A percentile compares a stretch with the other conserved stretches of the same genome.
phyloP scores from a whole-genome alignment of 2,329 filamentous ascomycete species.

The Onygenales sp. region DNA sequence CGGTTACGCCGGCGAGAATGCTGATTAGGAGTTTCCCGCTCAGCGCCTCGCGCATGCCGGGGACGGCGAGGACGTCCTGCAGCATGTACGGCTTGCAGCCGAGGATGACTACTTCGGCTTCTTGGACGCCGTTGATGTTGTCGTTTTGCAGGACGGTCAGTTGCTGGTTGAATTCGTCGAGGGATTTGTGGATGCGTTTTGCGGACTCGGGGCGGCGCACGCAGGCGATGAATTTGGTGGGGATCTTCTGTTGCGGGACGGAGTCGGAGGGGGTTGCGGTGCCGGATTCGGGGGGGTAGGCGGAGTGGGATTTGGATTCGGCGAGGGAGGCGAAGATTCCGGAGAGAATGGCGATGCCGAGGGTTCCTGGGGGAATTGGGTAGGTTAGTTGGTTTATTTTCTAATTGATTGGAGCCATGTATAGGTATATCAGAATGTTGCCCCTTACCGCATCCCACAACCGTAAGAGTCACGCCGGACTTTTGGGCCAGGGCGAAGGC shows the following conservation, averaged over 20 bases:
- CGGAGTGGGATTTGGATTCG: constrained; percentile 35
- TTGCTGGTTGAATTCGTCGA: constrained; percentile 52
- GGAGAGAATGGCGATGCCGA: constrained; percentile 75
- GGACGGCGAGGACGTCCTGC: constrained; percentile 54
- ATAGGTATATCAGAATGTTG: neutral
- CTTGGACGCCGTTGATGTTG: constrained; percentile 57
- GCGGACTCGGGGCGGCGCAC: constrained; percentile 62
- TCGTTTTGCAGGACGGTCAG: constrained; percentile 62
- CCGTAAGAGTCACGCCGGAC: constrained; percentile 55
- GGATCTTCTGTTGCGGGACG: constrained; percentile 48
- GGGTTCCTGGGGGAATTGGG: constrained; percentile 50
- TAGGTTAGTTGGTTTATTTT: constrained; percentile 2
- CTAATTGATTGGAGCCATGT: neutral
- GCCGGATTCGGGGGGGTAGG: constrained; percentile 26
- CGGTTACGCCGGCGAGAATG: constrained; percentile 68
- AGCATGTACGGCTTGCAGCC: constrained; percentile 74
- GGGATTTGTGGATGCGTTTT: constrained; percentile 56
- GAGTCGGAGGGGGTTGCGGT: constrained; percentile 26
- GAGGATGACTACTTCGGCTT: constrained; percentile 65
- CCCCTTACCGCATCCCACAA: constrained; percentile 68
- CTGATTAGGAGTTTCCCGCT: constrained; percentile 72
- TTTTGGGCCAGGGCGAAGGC: constrained; percentile 24
- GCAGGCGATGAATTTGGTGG: constrained; percentile 70
- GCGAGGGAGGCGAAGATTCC: constrained; percentile 66
- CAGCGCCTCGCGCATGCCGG: constrained; percentile 63